Evolutionary conservation across 2,329 filamentous ascomycete species (phyloP), one percentile per base, ranked within the genome.

Genomic region (Cladophialophora psammophila): DNA sequence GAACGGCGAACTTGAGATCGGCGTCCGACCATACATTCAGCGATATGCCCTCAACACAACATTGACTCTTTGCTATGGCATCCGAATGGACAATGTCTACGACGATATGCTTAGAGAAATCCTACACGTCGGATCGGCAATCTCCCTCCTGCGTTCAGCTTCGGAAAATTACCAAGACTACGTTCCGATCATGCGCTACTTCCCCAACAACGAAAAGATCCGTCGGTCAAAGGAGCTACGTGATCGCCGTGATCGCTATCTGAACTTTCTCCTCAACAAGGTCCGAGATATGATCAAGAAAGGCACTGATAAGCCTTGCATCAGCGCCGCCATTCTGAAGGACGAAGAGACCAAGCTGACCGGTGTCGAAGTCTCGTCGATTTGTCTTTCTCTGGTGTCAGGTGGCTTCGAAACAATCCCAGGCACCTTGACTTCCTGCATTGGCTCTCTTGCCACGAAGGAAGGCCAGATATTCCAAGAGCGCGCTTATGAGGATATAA

Each of bases 81-180:
- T 88, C 71, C 86, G 90, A 63, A 91, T 93, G 71, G 83, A 89
- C 60, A 90, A 87, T 0, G 85, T 90, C 38, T 84, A 91, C 64
- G 86, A 89, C 69, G 82, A 85, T 32, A 79, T 93, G 15, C 84
- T 94, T 10, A 82, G 86, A 10, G 91, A 94, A 74, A 93, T 94
- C 67, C 87, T 89, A 0, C 82, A 89, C 53, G 91, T 94, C 2
- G 91, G 93, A 75, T 85, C 90, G 31, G 88, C 87, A 35, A 88
- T 94, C 55, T 90, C 88, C 63, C 90, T 89, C 69, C 89, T 93
- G 70, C 82, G 91, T 54, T 90, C 86, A n/a, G 93, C 90, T 1
- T 91, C 88, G 59, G 91, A 92, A 73, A 94, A 94, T 73, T 89
- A 90, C 83, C 89, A 92, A 73, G 91, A 94, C 74, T 93, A 94